These are phyloP conservation scores for Acacia concinna DNA, from an alignment of 331 rosid species.

Conservation along the genomic window DNA sequence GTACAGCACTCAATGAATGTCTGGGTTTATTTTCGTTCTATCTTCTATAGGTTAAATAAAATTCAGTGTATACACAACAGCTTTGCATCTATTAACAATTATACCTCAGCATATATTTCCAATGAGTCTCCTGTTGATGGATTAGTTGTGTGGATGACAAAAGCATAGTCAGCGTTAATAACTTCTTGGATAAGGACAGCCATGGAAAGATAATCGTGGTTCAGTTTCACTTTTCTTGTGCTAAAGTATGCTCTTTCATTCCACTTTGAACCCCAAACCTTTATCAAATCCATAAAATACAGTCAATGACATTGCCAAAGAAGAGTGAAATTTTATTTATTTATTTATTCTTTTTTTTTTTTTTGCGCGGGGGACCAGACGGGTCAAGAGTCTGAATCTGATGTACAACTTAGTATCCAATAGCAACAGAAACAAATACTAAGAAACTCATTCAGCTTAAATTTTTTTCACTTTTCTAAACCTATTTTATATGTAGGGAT, in stretches of 20 bases:
- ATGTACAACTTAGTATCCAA: background rate
- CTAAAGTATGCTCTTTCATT: slow-evolving; percentile 97
- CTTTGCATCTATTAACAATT: slow-evolving; percentile 11
- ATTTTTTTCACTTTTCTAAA: background rate
- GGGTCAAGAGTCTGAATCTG: background rate
- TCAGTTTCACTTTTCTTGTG: slow-evolving; percentile 85
- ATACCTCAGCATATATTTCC: slow-evolving; percentile 98
- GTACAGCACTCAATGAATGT: slow-evolving; percentile 20
- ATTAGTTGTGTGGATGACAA: slow-evolving; percentile 93
- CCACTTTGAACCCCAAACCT: slow-evolving; percentile 99
- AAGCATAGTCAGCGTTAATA: slow-evolving; percentile 95
- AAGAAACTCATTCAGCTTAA: background rate
- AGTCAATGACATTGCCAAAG: slow-evolving; percentile 25
- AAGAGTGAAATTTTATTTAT: slow-evolving; percentile 15
- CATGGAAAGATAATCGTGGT: slow-evolving; percentile 96
- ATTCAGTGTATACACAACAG: slow-evolving; percentile 16
- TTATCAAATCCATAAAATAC: slow-evolving; percentile 31
- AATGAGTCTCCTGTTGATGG: slow-evolving; percentile 97
- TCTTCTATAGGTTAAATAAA: slow-evolving; percentile 16
- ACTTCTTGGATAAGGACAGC: slow-evolving; percentile 99
- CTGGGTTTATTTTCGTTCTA: slow-evolving; percentile 21
- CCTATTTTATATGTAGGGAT: background rate
- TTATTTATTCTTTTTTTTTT: too few species aligned
- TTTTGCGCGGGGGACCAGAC: too few species aligned
- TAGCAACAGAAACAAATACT: slow-evolving; percentile 1